These are phyloP conservation scores for Gossypium anomalum DNA, from an alignment of 345 rosid species.

Conservation along the genomic window DNA sequence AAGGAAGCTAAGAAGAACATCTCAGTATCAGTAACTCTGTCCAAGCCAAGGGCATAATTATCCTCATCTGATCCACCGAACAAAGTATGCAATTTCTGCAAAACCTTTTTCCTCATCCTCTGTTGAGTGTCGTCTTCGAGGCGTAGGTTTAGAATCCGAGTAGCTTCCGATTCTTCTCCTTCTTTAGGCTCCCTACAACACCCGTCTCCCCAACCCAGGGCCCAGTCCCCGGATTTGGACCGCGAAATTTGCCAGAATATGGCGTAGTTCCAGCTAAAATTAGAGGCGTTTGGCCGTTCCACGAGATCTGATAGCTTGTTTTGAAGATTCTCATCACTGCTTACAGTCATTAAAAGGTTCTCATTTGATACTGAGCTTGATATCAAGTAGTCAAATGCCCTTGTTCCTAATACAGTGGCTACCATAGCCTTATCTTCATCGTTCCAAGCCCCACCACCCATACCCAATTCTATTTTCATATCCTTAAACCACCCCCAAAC, in stretches of 20 bases:
- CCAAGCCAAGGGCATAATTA: slow-evolving; percentile 71
- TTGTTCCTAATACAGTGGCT: slow-evolving; percentile 67
- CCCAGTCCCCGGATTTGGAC: slow-evolving; percentile 80
- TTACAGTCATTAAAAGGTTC: slow-evolving; percentile 50
- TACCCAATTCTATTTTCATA: slow-evolving; percentile 54
- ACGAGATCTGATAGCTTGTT: slow-evolving; percentile 90
- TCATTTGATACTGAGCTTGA: slow-evolving; percentile 66
- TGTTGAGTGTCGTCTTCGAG: slow-evolving; percentile 60
- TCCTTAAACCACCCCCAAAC: slow-evolving; percentile 11
- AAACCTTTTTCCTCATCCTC: slow-evolving; percentile 79
- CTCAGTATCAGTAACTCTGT: slow-evolving; percentile 89
- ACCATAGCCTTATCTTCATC: slow-evolving; percentile 70
- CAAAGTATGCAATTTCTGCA: slow-evolving; percentile 74
- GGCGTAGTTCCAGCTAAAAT: slow-evolving; percentile 96
- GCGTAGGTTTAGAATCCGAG: slow-evolving; percentile 30
- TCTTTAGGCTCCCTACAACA: slow-evolving; percentile 83
- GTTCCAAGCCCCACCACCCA: slow-evolving; percentile 58
- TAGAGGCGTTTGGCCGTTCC: slow-evolving; percentile 60
- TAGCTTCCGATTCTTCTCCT: slow-evolving; percentile 60
- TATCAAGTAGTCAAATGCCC: slow-evolving; percentile 68
- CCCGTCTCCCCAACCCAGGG: slow-evolving; percentile 99
- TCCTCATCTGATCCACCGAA: slow-evolving; percentile 94
- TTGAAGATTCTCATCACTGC: slow-evolving; percentile 68
- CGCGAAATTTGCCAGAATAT: slow-evolving; percentile 90
- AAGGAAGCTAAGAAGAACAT: slow-evolving; percentile 89